These are phyloP conservation scores for Akanthomyces lecanii DNA, from an alignment of 2,329 filamentous ascomycete species.

Conservation along the genomic window DNA sequence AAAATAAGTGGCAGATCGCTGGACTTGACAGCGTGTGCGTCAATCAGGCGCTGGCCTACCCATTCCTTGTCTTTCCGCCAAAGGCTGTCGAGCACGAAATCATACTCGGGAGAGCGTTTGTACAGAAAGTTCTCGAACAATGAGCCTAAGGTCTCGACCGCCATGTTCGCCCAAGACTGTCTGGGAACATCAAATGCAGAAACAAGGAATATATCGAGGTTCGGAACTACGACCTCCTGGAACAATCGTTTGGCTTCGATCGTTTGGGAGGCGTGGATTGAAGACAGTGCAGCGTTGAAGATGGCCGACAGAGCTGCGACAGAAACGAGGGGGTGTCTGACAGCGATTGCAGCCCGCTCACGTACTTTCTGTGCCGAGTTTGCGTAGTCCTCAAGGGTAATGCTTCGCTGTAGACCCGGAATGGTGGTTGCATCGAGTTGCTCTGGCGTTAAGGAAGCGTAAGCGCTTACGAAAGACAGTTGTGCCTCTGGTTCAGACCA, in stretches of 20 bases:
- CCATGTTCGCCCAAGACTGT: conserved; percentile 66
- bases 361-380: conserved; percentile 46
- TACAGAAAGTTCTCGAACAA: conserved; percentile 80
- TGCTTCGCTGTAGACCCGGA: conserved; percentile 73
- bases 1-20: conserved; percentile 41
- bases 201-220: conserved; percentile 74
- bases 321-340: conserved; percentile 84
- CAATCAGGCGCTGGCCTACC: conserved; percentile 76
- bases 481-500: conserved; percentile 88
- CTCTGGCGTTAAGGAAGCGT: conserved; percentile 68
- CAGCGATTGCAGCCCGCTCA: conserved; percentile 56
- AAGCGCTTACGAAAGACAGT: conserved; percentile 88
- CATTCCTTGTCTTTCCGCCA: conserved; percentile 89
- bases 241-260: conserved; percentile 62
- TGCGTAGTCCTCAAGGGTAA: conserved; percentile 57
- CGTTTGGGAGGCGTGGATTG: conserved; percentile 56
- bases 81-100: conserved; percentile 85
- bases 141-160: conserved; percentile 69
- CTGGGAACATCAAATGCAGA: conserved; percentile 73
- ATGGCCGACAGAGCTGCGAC: conserved; percentile 73
- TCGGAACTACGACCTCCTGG: conserved; percentile 64
- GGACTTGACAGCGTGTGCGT: conserved; percentile 74
- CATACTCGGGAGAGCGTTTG: conserved; percentile 71
- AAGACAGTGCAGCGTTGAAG: conserved; percentile 61
- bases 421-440: conserved; percentile 82